phyloP scores from a whole-genome alignment of 371 early-diverging fungal species.

The Mucor velutinosus region DNA sequence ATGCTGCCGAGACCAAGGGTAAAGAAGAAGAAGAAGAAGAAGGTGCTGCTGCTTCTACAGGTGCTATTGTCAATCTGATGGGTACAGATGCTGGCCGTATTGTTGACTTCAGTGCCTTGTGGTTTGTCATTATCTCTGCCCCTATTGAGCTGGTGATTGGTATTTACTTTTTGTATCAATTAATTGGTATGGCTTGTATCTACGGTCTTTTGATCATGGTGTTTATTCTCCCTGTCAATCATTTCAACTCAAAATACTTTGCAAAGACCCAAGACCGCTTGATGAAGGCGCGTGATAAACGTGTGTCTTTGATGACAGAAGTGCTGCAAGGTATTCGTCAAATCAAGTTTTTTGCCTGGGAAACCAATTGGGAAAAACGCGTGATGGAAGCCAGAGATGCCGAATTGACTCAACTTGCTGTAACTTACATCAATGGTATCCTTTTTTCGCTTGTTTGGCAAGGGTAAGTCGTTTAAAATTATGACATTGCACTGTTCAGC shows the following conservation, averaged over 20 bases:
- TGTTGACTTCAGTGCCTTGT: conserved; percentile 47
- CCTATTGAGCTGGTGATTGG: conserved; percentile 64
- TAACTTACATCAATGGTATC: conserved; percentile 19
- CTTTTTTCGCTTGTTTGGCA: conserved; percentile 33
- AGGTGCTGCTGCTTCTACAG: conserved; percentile 40
- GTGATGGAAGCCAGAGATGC: conserved; percentile 46
- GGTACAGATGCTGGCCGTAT: conserved; percentile 75
- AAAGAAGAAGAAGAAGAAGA: conserved; percentile 13
- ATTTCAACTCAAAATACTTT: conserved; percentile 41
- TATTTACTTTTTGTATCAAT: conserved; percentile 55
- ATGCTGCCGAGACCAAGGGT: conserved; percentile 2
- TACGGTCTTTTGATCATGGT: conserved; percentile 60
- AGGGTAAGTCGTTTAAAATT: conserved; percentile 18
- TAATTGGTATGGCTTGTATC: conserved; percentile 63
- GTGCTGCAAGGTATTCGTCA: conserved; percentile 60
- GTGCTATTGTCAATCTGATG: conserved; percentile 77
- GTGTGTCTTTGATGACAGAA: conserved; percentile 51
- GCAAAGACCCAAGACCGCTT: conserved; percentile 42
- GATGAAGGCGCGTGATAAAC: conserved; percentile 49
- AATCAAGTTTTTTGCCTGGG: conserved; percentile 71
- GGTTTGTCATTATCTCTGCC: conserved; percentile 47
- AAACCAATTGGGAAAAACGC: conserved; percentile 37
- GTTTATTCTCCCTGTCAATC: conserved; percentile 49
- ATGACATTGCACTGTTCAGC: no score
- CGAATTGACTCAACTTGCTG: conserved; percentile 45